Conservation (phyloP, 306 rosid species). For the Calophaca sinica region DNA sequence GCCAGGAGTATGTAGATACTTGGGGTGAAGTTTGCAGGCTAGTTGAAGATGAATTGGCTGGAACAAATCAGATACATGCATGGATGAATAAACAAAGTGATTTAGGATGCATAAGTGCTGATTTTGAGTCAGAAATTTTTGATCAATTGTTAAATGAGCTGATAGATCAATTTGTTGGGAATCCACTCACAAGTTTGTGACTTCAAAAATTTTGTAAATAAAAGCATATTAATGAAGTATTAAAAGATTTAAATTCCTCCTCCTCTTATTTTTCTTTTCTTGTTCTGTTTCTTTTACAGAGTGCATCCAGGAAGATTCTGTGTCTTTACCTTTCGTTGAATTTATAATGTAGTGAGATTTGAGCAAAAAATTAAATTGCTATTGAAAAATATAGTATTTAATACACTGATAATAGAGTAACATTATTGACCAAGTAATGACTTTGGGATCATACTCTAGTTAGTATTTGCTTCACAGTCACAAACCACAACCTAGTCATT, state of each 20-base stretch:
- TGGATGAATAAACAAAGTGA: conserved; percentile 50
- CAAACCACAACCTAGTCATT: background rate
- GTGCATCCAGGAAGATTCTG: background rate
- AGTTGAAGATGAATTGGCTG: conserved; percentile 57
- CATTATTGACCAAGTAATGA: no score
- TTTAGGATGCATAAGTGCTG: conserved; percentile 53
- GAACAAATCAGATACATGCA: conserved; percentile 51
- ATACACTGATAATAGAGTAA: no score
- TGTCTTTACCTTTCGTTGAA: conserved; percentile 3
- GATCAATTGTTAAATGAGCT: conserved; percentile 63
- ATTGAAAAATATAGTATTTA: no score
- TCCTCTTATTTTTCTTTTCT: background rate
- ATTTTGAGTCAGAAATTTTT: conserved; percentile 61
- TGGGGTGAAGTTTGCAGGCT: conserved; percentile 55
- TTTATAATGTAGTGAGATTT: conserved; percentile 9
- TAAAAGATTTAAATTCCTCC: conserved; percentile 14
- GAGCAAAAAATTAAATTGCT: background rate
- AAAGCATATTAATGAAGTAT: conserved; percentile 42
- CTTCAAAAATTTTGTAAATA: conserved; percentile 33
- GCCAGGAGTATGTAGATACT: conserved; percentile 25
- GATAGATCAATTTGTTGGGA: conserved; percentile 52
- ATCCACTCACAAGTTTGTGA: conserved; percentile 28
- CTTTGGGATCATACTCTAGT: no score
- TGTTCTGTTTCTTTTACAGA: background rate
- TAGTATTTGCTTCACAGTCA: no score